phyloP scores from a whole-genome alignment of 2,329 filamentous ascomycete species.

The Madurella mycetomatis region DNA sequence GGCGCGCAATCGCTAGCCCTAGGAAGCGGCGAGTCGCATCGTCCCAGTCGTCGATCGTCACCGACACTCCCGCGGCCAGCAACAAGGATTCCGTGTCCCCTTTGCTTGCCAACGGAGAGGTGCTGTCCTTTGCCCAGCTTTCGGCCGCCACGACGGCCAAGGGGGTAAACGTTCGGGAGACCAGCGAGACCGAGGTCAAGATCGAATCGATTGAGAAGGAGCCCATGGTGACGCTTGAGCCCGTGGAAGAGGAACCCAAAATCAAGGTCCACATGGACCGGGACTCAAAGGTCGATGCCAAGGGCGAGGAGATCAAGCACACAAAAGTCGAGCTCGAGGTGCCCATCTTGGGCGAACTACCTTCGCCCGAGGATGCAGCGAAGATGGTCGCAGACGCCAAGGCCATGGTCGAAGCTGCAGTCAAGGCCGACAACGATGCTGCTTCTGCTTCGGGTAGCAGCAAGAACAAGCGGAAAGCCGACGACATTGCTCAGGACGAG shows the following conservation, averaged over 20 bases:
- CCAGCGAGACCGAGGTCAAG: conserved; percentile 30
- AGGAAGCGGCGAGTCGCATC: conserved; percentile 47
- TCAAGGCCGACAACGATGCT: conserved; percentile 38
- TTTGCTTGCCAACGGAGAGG: conserved; percentile 29
- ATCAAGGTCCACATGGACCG: conserved; percentile 69
- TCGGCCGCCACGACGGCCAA: conserved; percentile 18
- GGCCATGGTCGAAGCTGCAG: conserved; percentile 74
- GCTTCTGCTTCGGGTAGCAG: conserved; percentile 22
- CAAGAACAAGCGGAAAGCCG: conserved; percentile 27
- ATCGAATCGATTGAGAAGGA: conserved; percentile 50
- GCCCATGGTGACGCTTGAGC: conserved; percentile 44
- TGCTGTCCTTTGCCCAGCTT: conserved; percentile 17
- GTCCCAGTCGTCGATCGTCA: conserved; percentile 37
- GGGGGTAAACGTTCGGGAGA: conserved; percentile 30
- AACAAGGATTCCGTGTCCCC: conserved; percentile 26
- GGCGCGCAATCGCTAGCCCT: conserved; percentile 47
- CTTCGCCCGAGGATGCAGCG: conserved; percentile 71
- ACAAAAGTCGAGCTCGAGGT: conserved; percentile 74
- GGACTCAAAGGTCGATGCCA: conserved; percentile 49
- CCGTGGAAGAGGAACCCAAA: conserved; percentile 52
- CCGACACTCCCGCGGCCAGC: conserved; percentile 29
- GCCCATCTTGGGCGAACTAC: conserved; percentile 62
- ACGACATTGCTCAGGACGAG: conserved; percentile 24
- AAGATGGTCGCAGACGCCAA: conserved; percentile 83
- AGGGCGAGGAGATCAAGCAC: conserved; percentile 62